phyloP scores from a whole-genome alignment of 495 filamentous ascomycete genomes.

The Wilcoxina mikolae region DNA sequence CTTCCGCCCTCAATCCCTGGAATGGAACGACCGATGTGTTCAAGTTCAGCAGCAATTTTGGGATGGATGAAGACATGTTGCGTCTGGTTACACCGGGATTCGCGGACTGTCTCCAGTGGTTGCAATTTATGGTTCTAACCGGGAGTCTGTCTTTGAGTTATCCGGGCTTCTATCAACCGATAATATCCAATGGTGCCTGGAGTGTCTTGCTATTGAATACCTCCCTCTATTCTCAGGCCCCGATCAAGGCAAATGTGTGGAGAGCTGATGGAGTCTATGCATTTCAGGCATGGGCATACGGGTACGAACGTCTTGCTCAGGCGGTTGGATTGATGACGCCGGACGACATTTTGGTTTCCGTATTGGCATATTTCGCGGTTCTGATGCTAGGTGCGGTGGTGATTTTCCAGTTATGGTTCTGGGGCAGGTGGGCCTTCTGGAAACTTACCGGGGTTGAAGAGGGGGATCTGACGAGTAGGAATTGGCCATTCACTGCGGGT shows the following conservation, averaged over 20 bases:
- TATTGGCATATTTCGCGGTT: slow-evolving; percentile 69
- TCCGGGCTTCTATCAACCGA: slow-evolving; percentile 87
- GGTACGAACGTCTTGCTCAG: slow-evolving; percentile 63
- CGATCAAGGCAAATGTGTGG: slow-evolving; percentile 39
- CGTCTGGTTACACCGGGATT: slow-evolving; percentile 91
- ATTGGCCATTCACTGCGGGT: slow-evolving; percentile 80
- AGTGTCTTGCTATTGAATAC: slow-evolving; percentile 83
- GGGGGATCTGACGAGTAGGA: slow-evolving; percentile 77
- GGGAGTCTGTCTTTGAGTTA: slow-evolving; percentile 76
- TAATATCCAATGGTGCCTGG: slow-evolving; percentile 75
- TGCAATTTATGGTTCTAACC: slow-evolving; percentile 82
- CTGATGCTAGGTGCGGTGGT: slow-evolving; percentile 53
- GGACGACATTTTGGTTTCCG: slow-evolving; percentile 82
- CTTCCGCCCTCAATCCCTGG: slow-evolving; percentile 85
- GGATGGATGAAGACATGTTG: slow-evolving; percentile 79
- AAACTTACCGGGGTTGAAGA: slow-evolving; percentile 54
- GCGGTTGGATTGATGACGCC: slow-evolving; percentile 63
- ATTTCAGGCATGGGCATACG: slow-evolving; percentile 49
- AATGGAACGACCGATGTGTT: slow-evolving; percentile 69
- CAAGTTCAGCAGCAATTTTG: slow-evolving; percentile 90
- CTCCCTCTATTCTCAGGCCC: slow-evolving; percentile 55
- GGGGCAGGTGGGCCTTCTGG: slow-evolving; percentile 57
- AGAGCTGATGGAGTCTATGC: slow-evolving; percentile 65
- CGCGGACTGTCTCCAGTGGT: slow-evolving; percentile 91
- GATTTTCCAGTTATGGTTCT: slow-evolving; percentile 65